These are phyloP conservation scores for Choiromyces venosus DNA, from an alignment of 495 filamentous ascomycete species.

Conservation along the genomic window DNA sequence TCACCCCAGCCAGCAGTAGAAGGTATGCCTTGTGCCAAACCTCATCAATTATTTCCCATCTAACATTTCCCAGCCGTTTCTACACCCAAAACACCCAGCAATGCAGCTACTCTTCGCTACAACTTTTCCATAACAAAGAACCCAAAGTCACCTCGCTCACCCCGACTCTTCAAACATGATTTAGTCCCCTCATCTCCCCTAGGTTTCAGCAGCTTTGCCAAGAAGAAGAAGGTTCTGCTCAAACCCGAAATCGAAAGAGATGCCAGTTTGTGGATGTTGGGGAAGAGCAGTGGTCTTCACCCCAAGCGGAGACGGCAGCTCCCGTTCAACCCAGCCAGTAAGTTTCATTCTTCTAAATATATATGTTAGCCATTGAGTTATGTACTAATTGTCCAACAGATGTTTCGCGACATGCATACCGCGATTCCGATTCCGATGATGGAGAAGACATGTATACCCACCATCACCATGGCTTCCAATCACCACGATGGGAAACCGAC, in stretches of 20 bases:
- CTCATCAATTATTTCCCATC: background rate
- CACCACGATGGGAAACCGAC: constrained; percentile 27
- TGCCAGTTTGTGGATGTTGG: background rate
- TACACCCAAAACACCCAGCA: background rate
- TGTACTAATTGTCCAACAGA: constrained; percentile 22
- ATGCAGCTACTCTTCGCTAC: background rate
- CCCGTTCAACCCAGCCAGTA: constrained; percentile 36
- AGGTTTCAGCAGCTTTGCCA: background rate
- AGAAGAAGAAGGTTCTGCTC: constrained; percentile 14
- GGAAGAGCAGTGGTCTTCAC: background rate
- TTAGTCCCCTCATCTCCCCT: background rate
- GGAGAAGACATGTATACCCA: constrained; percentile 11
- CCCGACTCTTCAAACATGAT: constrained; percentile 1
- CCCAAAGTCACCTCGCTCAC: constrained; percentile 2
- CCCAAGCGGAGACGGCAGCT: constrained; percentile 24
- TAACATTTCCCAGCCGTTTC: background rate
- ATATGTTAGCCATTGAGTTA: background rate
- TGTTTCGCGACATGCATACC: constrained; percentile 40
- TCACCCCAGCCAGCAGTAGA: background rate
- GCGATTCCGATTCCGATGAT: constrained; percentile 33
- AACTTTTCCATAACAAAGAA: background rate
- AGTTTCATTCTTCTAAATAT: background rate
- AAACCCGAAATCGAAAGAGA: constrained; percentile 35
- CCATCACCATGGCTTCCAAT: background rate
- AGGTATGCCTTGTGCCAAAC: background rate